Conservation (phyloP, 108 stramenopile species). For the Parietichytrium sp. region DNA sequence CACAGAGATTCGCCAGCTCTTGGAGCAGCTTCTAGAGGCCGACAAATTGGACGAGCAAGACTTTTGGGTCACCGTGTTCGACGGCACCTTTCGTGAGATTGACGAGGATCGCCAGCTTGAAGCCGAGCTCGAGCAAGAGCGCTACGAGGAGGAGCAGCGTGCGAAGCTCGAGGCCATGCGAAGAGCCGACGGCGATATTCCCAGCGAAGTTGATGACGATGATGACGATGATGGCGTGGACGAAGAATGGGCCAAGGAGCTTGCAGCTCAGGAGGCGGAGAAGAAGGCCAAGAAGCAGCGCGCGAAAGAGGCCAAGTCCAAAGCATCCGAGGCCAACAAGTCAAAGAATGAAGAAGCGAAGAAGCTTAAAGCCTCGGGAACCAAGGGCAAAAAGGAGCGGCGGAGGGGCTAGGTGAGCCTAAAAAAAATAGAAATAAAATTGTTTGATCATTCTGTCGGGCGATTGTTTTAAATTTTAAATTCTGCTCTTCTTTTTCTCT, state of each 20-base stretch:
- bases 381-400: too few relatives aligned
- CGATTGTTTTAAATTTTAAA: too few relatives aligned
- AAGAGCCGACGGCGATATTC: not conserved
- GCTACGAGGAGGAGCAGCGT: not conserved
- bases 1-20: not conserved
- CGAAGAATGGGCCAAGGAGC: conserved; percentile 13
- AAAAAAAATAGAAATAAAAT: too few relatives aligned
- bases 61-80: not conserved
- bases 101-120: not conserved
- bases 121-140: not conserved
- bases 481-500: too few relatives aligned
- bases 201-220: not conserved
- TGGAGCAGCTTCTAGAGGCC: not conserved
- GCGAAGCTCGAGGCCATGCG: not conserved
- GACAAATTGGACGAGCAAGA: not conserved
- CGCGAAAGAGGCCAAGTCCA: not conserved
- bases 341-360: not conserved
- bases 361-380: not conserved
- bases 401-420: too few relatives aligned
- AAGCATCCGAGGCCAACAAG: not conserved
- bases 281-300: not conserved
- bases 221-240: not conserved
- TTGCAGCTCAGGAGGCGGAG: not conserved
- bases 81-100: not conserved
- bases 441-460: too few relatives aligned